Percentiles rank a stretch among this genome's conserved stretches.
These are phyloP conservation scores for Daedaleopsis sinensis DNA, from an alignment of 768 basidiomycete genomes.

Conservation along the genomic window DNA sequence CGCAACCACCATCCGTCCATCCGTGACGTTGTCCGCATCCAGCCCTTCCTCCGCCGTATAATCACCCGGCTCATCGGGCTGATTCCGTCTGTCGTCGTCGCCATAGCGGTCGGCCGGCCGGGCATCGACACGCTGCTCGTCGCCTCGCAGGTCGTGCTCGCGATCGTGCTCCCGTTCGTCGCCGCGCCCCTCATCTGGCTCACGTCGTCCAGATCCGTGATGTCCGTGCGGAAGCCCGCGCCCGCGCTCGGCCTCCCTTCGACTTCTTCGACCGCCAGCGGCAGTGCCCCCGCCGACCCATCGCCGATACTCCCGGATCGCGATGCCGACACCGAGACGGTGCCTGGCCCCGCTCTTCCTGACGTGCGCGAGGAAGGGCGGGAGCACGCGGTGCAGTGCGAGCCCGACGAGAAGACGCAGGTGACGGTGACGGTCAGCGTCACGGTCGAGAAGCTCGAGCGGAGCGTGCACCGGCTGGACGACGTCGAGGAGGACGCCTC, in stretches of 20 bases:
- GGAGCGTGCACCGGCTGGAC: not conserved
- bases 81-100: constrained; percentile 81
- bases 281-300: not conserved
- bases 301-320: not conserved
- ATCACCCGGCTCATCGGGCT: constrained; percentile 81
- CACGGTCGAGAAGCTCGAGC: constrained; percentile 24
- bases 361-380: constrained; percentile 4
- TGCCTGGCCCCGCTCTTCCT: not conserved
- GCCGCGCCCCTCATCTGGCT: constrained; percentile 76
- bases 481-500: constrained; percentile 2
- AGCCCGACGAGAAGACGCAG: constrained; percentile 1
- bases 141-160: constrained; percentile 81
- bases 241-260: not conserved
- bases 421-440: no score
- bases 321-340: no score
- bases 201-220: constrained; percentile 67
- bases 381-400: constrained; percentile 22
- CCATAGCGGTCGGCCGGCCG: constrained; percentile 66
- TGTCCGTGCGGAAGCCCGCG: constrained; percentile 52
- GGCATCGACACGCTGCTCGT: constrained; percentile 82
- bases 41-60: constrained; percentile 78
- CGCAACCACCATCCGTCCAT: not conserved
- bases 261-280: no score
- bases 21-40: not conserved
- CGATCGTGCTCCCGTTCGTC: constrained; percentile 83